Evolutionary conservation across 345 rosid species (phyloP), one percentile per base, ranked within the genome.

Genomic region (Anastatica hierochuntica): DNA sequence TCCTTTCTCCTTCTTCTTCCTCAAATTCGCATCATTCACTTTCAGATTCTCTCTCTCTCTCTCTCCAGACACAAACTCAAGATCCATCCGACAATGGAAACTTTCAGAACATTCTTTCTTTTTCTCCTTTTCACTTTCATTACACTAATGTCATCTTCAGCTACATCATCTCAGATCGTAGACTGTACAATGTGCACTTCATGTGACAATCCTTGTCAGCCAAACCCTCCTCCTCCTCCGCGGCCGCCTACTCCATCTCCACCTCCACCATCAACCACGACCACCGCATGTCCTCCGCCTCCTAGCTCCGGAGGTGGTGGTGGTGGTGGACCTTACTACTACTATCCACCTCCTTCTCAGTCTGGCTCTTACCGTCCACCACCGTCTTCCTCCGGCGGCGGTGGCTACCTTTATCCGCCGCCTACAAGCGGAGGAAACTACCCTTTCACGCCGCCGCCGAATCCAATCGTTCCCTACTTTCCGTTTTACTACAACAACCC

Each of bases 381-480:
- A 8, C 76, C 88, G 0, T 69, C 77, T 21, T 69, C 70, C 27
- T 67, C 78, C 9, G 80, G 84, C 15, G 80, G 70, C 14, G 57
- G 61, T 43, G 71, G 54, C 8, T 78, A 77, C 34, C 60, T 56
- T 14, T 75, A 75, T 20, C 83, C 95, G 1, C 90, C 95, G 6
- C 85, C 88, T 0, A 62, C 52, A 35, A 60, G 56, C 34, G 67
- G 68, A 62, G 69, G 70, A 10, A 74, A 74, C 72, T 83, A 72
- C 63, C 83, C 74, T 0, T 65, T 64, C 1, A 88, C 95, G 1
- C 95, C 98, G 4, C 98, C 98, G 7, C 98, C 98, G 0, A 85
- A 92, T 67, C 98, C 97, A 0, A 85, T 92, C 47, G 98, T 92
- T 17, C 98, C 98, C 2, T 92, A 88, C 65, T 92, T 92, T 43